A percentile compares a stretch with the other conserved stretches of the same genome.
These are phyloP conservation scores for Inga oerstediana DNA, from an alignment of 306 rosid species.

Conservation along the genomic window DNA sequence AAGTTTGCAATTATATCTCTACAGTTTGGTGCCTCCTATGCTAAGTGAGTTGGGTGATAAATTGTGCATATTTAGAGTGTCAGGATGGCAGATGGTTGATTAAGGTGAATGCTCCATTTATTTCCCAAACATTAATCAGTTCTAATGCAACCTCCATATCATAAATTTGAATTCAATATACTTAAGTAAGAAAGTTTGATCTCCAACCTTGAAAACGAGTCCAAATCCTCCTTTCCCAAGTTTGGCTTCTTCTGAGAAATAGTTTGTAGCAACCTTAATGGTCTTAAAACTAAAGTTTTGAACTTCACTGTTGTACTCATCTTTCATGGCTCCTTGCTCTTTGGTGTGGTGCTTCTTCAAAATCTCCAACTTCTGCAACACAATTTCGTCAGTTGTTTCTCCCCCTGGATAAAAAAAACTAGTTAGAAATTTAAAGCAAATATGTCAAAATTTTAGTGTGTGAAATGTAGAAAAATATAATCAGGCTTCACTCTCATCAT, in stretches of 20 bases:
- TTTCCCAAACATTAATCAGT: not conserved
- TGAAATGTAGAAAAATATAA: not conserved
- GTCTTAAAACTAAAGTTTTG: constrained; percentile 38
- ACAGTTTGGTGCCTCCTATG: not conserved
- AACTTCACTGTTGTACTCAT: constrained; percentile 34
- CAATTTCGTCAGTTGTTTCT: constrained; percentile 26
- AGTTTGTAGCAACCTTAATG: constrained; percentile 38
- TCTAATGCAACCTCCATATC: not conserved
- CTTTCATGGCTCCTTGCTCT: constrained; percentile 18
- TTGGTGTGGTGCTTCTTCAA: not conserved
- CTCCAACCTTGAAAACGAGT: constrained; percentile 47
- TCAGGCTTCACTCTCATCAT: not conserved
- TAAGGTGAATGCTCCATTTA: not conserved
- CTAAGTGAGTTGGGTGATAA: not conserved
- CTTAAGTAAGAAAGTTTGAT: not conserved
- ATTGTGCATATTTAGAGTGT: not conserved
- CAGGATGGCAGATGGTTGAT: not conserved
- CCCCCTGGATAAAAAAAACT: constrained; percentile 13
- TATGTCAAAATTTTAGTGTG: not conserved
- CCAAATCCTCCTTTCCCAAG: constrained; percentile 60
- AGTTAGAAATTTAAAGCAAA: not conserved
- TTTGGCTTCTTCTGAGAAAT: constrained; percentile 44
- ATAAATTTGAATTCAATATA: not conserved
- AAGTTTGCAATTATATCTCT: not conserved
- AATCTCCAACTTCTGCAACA: constrained; percentile 9